Base-by-base conservation (phyloP, 352 stramenopile genomes). In the Globisporangium abappressorium region DNA sequence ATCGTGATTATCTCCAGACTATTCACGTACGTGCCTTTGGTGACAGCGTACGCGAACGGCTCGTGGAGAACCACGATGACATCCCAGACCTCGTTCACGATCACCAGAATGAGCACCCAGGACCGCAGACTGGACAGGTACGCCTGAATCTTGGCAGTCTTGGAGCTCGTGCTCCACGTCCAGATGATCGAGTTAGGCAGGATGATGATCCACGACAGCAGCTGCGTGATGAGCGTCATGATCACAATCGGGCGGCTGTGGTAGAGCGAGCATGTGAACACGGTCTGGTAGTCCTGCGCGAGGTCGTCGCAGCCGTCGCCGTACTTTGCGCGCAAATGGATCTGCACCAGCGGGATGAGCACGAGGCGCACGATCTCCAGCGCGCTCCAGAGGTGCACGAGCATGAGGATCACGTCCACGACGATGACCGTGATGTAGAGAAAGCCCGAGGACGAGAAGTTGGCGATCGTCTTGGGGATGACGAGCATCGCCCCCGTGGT, bases 131-230 rank as follows among this genome's bases (percentile, higher is more conserved):
- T 72, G n/a, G 75, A 85, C 1, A 90, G 38, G 3, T 79, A 73
- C 1, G 76, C 77, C 55, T 89, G 75, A 15, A 82, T 28, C 61
- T 73, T 74, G 38, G 64, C 70, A 12, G 58, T 59, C 7, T 54
- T 49, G 3, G 78, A 85, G 59, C 59, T 65, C 2, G 67, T 77
- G 54, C 76, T 78, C 62, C 80, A 81, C 14, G 70, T 75, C 67
- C 75, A 87, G 36, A 86, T 76, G 49, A 81, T 71, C 34, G 80
- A 72, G 64, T 78, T 84, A 15, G 76, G 78, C 5, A 88, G 64
- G n/a, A 87, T 65, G 51, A 88, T 63, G 11, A 88, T 57, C 81
- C 81, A 90, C 30, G 77, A 86, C 33, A 90, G 36, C 46, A 82
- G 41, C 20, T 74, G 71, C 4, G 71, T 72, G 12, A 71, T 22